Evolutionary conservation across 495 filamentous ascomycete species (phyloP), one percentile per base, ranked within the genome.

Genomic region (Penicillium ochrochloron): DNA sequence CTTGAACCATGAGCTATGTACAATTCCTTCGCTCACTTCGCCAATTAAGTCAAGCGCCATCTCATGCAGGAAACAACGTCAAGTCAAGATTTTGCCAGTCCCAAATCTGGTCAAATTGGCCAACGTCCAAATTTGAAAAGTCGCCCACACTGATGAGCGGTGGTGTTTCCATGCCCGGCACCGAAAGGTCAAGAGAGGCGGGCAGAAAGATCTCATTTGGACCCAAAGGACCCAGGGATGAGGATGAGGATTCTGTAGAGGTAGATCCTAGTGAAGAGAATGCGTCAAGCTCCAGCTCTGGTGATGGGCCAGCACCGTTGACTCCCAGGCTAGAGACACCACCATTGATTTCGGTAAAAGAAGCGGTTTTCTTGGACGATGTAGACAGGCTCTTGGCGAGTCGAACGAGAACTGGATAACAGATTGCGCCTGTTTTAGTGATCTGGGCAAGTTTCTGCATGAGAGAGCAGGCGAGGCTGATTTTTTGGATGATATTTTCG

Each of bases 401-500:
- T 59, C 59, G 70, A 0, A 33, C 58, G 3, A 74, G 63, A 44
- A 69, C 59, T 41, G 60, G 60, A 21, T 70, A 67, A 31, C 74
- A 73, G 39, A 72, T 64, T 42, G 64, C 64, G 6, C 71, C 75
- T 8, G 69, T 72, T 57, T 75, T 78, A 23, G 73, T 72, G 65
- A 70, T 52, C 57, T 76, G 67, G 61, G 75, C 62, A 46, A 82
- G 66, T 57, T 76, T 66, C 12, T 73, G 67, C 31, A 84, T 73
- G 68, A 82, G 75, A 7, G 68, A 57, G 23, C 82, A 58, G 6
- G 77, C 75, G 31, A 70, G 71, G 6, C 70, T 64, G 56, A 84
- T 75, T 10, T 73, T 73, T 57, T 75, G 68, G 33, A 84, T 66
- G 4, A 81, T 66, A 4, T 75, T 67, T 4, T 82, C 76, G 23